Percentiles rank a stretch among this genome's conserved stretches.
phyloP scores from a whole-genome alignment of 2,329 filamentous ascomycete genomes.

The Botrytis galanthina region DNA sequence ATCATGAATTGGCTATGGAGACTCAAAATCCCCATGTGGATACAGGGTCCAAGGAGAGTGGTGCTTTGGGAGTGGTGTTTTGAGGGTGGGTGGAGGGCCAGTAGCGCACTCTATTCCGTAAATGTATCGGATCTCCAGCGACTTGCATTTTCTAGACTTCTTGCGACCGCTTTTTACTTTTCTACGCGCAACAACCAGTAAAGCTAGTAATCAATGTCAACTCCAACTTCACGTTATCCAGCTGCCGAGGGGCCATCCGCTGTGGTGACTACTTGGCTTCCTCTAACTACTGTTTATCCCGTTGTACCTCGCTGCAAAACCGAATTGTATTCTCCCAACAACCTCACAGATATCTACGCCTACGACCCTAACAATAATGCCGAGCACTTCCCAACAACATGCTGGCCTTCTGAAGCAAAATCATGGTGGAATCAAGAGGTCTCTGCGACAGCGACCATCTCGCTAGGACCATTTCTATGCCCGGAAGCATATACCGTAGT shows the following conservation, averaged over 20 bases:
- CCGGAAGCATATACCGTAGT: conserved; percentile 11
- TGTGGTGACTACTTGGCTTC: conserved; percentile 15
- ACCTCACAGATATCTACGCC: background rate
- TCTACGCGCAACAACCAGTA: background rate
- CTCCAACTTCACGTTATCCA: conserved; percentile 12
- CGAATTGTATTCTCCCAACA: background rate
- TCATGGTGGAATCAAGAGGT: conserved; percentile 14
- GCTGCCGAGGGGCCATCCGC: background rate
- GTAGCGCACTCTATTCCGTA: background rate
- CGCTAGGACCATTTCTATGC: conserved; percentile 16
- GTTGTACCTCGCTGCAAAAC: background rate
- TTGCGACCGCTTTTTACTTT: background rate
- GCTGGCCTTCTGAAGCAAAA: conserved; percentile 2
- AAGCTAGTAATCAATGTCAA: background rate
- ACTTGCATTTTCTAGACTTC: background rate
- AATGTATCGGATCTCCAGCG: background rate
- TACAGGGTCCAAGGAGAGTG: background rate
- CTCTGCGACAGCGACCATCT: background rate
- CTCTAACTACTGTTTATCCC: conserved; percentile 18
- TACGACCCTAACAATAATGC: conserved; percentile 11
- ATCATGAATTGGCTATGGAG: background rate
- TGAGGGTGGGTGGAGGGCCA: background rate
- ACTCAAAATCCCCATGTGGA: background rate
- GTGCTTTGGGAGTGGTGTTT: background rate
- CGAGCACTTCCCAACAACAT: background rate